Conservation (phyloP, 768 basidiomycete genomes). For the Tricholoma sp. region DNA sequence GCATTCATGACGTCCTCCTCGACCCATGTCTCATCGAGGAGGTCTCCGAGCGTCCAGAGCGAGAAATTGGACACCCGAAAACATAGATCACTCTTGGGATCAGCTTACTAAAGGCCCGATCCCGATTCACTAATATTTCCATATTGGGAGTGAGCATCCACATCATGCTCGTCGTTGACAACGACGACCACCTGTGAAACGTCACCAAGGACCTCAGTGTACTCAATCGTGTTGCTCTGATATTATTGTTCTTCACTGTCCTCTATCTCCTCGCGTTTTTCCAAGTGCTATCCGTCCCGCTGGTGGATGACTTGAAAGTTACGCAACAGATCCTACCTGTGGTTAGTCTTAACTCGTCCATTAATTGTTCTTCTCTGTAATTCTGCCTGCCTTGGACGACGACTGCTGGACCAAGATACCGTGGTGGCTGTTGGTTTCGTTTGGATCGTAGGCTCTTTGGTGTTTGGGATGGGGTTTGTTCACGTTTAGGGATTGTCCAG, state of each 20-base stretch:
- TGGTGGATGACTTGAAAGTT: slow-evolving; percentile 38
- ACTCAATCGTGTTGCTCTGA: slow-evolving; percentile 35
- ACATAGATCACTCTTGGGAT: no score
- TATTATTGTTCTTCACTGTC: slow-evolving; percentile 33
- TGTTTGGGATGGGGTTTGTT: slow-evolving; percentile 73
- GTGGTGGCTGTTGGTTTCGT: slow-evolving; percentile 78
- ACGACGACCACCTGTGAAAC: no score
- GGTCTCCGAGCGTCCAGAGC: neutral
- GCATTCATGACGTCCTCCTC: neutral
- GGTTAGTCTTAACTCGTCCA: slow-evolving; percentile 32
- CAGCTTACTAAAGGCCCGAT: no score
- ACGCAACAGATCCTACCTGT: slow-evolving; percentile 51
- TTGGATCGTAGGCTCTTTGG: slow-evolving; percentile 75
- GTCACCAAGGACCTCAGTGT: no score
- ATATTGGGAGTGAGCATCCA: no score
- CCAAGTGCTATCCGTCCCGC: slow-evolving; percentile 49
- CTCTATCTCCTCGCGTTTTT: slow-evolving; percentile 54
- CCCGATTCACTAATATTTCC: no score
- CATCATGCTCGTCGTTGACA: neutral
- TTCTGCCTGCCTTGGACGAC: neutral
- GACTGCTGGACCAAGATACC: slow-evolving; percentile 40
- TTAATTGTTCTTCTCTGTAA: neutral
- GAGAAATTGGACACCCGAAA: neutral
- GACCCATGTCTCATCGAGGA: neutral
- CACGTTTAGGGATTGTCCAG: slow-evolving; percentile 73